Conservation (phyloP, 2,329 filamentous ascomycete species). For the Colletotrichum phormii region DNA sequence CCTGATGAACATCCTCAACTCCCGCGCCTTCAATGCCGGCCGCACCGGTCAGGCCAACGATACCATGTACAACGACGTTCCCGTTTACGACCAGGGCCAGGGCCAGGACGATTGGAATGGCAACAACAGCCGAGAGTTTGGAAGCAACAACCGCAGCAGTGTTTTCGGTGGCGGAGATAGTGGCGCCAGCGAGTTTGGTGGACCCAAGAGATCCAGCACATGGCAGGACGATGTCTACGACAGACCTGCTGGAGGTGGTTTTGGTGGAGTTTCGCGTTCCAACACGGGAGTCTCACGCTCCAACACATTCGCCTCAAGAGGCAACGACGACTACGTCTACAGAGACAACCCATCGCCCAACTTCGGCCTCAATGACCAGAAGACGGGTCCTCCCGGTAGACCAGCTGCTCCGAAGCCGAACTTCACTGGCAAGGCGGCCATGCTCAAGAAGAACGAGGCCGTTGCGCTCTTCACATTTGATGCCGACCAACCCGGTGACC, state of each 20-base stretch:
- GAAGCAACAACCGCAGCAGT: constrained; percentile 47
- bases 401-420: constrained; percentile 92
- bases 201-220: constrained; percentile 72
- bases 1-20: constrained; percentile 86
- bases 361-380: constrained; percentile 49
- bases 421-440: constrained; percentile 71
- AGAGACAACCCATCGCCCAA: constrained; percentile 52
- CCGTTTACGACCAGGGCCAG: constrained; percentile 85
- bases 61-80: constrained; percentile 91
- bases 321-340: constrained; percentile 65
- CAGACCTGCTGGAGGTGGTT: constrained; percentile 53
- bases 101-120: constrained; percentile 90
- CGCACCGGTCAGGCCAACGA: constrained; percentile 62
- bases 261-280: constrained; percentile 55
- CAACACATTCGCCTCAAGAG: constrained; percentile 61
- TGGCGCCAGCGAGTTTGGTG: constrained; percentile 62
- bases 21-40: constrained; percentile 80
- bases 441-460: constrained; percentile 80
- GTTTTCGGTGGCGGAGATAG: constrained; percentile 47
- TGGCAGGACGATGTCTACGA: constrained; percentile 85
- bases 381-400: constrained; percentile 72
- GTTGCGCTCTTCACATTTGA: constrained; percentile 95
- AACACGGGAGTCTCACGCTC: constrained; percentile 64
- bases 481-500: constrained; percentile 89
- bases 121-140: constrained; percentile 76